Conservation (phyloP, 768 basidiomycete genomes). For the Pholiota conissans region DNA sequence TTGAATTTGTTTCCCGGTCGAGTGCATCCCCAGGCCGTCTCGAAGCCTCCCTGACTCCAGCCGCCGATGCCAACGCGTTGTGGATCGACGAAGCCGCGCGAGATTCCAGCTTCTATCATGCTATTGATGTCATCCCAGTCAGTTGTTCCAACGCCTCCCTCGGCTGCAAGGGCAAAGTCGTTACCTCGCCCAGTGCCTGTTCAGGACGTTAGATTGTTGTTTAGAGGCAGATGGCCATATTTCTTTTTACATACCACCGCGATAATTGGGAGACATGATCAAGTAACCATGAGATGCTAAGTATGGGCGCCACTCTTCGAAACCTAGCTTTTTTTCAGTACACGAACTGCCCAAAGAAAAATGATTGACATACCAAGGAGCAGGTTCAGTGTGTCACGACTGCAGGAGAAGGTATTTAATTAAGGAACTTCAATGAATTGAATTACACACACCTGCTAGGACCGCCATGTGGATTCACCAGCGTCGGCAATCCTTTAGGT, state of each 20-base stretch:
- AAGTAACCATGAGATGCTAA: slow-evolving; percentile 12
- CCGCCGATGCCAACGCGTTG: slow-evolving; percentile 12
- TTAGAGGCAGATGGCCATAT: neutral
- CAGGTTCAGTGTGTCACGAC: neutral
- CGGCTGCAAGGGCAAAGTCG: slow-evolving; percentile 10
- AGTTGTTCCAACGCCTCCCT: slow-evolving; percentile 9
- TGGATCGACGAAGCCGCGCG: slow-evolving; percentile 8
- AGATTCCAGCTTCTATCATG: slow-evolving; percentile 12
- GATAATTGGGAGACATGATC: slow-evolving; percentile 10
- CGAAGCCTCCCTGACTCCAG: slow-evolving; percentile 12
- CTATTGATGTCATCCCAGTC: slow-evolving; percentile 11
- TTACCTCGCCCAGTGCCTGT: slow-evolving; percentile 11
- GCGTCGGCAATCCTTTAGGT: slow-evolving; percentile 6
- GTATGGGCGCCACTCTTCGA: slow-evolving; percentile 7
- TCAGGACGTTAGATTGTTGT: neutral
- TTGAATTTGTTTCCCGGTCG: slow-evolving; percentile 11
- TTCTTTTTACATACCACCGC: neutral
- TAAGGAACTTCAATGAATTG: neutral
- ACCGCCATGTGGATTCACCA: slow-evolving; percentile 12
- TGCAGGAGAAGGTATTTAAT: neutral
- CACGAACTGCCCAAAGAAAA: neutral
- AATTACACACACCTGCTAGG: slow-evolving; percentile 1
- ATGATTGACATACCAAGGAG: neutral
- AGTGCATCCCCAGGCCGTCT: slow-evolving; percentile 9
- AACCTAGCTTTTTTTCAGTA: neutral